Evolutionary conservation across 768 basidiomycete genomes (phyloP).

Genomic region (Cystobasidiopsis lactophilus): DNA sequence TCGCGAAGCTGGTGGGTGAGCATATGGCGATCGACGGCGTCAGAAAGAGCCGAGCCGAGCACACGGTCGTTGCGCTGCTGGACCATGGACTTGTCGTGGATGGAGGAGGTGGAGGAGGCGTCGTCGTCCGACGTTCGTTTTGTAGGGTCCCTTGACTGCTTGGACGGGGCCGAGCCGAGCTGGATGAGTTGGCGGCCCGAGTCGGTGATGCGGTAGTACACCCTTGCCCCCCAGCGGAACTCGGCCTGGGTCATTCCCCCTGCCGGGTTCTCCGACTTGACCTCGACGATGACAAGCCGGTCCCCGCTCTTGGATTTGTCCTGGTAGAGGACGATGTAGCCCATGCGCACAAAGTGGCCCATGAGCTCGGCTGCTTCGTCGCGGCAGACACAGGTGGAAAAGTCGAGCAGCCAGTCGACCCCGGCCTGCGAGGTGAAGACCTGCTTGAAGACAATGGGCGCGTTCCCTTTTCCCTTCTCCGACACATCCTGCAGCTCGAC

Average conservation of each 20-base stretch:
- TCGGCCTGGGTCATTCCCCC: constrained; percentile 59
- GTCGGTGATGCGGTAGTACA: constrained; percentile 81
- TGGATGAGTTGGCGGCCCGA: constrained; percentile 67
- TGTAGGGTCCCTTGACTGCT: constrained; percentile 1
- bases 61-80: not conserved
- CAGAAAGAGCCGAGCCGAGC: not conserved
- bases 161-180: not conserved
- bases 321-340: constrained; percentile 50
- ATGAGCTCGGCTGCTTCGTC: constrained; percentile 97
- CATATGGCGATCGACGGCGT: constrained; percentile 4
- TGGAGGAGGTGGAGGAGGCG: constrained; percentile 1
- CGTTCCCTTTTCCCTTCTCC: constrained; percentile 20
- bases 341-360: constrained; percentile 90
- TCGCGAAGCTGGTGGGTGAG: constrained; percentile 12
- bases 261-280: constrained; percentile 4
- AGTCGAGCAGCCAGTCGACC: constrained; percentile 93
- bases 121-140: constrained; percentile 4
- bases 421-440: constrained; percentile 73
- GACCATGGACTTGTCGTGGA: constrained; percentile 5
- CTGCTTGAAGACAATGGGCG: constrained; percentile 25
- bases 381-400: constrained; percentile 78
- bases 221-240: constrained; percentile 87
- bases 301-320: constrained; percentile 20
- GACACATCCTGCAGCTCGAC: constrained; percentile 27
- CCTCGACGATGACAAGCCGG: constrained; percentile 7